Evolutionary conservation across 192 early-diverging fungal species (phyloP).

Genomic region (Umbelopsis sp.): DNA sequence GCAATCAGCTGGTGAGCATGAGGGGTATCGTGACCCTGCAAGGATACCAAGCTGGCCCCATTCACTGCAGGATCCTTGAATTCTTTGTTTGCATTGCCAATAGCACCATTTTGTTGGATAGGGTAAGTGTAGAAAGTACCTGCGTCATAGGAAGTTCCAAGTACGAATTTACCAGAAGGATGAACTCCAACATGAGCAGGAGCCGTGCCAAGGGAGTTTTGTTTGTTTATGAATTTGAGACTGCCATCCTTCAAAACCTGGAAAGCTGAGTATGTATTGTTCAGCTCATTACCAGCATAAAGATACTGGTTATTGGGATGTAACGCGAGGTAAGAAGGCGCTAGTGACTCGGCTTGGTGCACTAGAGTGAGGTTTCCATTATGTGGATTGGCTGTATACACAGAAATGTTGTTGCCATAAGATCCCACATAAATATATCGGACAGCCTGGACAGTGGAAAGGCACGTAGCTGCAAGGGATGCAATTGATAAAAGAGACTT

Average conservation of each 20-base stretch:
- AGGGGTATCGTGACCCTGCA: background rate
- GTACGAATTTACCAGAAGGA: background rate
- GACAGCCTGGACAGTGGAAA: background rate
- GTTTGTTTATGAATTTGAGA: slow-evolving; percentile 7
- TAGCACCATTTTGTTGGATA: background rate
- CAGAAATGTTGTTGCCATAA: background rate
- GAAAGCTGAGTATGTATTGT: slow-evolving; percentile 4
- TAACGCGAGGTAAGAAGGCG: slow-evolving; percentile 1
- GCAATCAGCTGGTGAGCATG: slow-evolving; percentile 3
- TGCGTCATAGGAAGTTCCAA: background rate
- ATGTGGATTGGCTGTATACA: background rate
- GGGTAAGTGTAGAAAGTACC: background rate
- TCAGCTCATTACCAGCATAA: slow-evolving; percentile 5
- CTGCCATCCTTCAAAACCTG: background rate
- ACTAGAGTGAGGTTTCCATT: slow-evolving; percentile 1
- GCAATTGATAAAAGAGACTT: background rate
- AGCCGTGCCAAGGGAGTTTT: background rate
- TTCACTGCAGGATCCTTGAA: background rate
- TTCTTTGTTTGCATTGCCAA: background rate
- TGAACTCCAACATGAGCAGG: slow-evolving; percentile 5
- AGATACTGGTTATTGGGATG: background rate
- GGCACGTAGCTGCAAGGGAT: background rate
- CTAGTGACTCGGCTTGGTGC: background rate
- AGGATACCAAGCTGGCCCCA: background rate
- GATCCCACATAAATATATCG: background rate